Evolutionary conservation across 129 eudicot species (phyloP).

Genomic region (Flaveria trinervia): DNA sequence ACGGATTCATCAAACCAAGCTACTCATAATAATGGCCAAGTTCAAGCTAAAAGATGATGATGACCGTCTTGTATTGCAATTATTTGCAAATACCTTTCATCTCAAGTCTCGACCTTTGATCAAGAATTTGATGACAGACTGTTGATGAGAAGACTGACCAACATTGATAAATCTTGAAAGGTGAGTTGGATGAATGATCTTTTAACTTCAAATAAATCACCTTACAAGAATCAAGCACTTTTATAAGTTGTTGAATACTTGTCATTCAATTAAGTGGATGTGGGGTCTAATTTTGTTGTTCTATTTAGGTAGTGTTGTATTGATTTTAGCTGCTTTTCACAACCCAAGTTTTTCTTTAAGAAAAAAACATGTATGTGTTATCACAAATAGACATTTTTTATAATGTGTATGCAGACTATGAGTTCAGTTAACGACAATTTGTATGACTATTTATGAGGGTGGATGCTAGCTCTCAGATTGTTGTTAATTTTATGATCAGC

Average conservation of each 20-base stretch:
- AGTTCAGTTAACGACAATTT: not conserved
- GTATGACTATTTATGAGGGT: not conserved
- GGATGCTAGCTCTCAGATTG: not conserved
- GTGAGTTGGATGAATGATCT: not conserved
- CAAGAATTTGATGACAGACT: constrained; percentile 1
- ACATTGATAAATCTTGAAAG: not conserved
- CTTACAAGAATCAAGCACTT: constrained; percentile 1
- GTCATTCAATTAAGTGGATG: constrained; percentile 12
- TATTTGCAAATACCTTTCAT: constrained; percentile 9
- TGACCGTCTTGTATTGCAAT: not conserved
- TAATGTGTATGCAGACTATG: constrained; percentile 2
- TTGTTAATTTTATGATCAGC: not conserved
- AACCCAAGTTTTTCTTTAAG: not conserved
- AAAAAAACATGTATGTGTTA: not conserved
- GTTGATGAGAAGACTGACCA: constrained; percentile 2
- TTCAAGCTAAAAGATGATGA: constrained; percentile 28
- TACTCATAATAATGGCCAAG: constrained; percentile 38
- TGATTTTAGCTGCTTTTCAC: not conserved
- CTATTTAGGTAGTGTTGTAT: not conserved
- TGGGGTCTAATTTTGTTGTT: not conserved
- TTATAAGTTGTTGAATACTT: constrained; percentile 3
- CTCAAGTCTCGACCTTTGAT: constrained; percentile 18
- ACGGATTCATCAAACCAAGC: constrained; percentile 27
- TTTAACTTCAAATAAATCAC: not conserved
- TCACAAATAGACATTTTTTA: not conserved